Evolutionary conservation across 2,329 filamentous ascomycete genomes (phyloP).

Genomic region (Fusarium sp.): DNA sequence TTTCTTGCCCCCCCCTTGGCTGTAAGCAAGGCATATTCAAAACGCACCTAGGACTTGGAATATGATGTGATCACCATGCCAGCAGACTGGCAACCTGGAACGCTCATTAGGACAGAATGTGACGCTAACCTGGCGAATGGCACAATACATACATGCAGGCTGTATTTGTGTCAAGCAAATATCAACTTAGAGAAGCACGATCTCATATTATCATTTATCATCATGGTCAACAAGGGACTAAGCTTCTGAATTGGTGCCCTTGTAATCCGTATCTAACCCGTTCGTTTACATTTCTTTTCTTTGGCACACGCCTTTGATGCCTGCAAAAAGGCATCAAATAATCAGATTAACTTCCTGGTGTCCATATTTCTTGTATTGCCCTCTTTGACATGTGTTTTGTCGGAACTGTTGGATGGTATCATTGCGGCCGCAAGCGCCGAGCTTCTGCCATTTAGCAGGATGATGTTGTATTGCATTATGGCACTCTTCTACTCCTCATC

Average conservation of each 20-base stretch:
- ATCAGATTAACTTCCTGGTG: constrained; percentile 18
- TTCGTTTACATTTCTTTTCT: constrained; percentile 14
- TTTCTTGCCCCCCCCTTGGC: background rate
- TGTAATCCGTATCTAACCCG: constrained; percentile 5
- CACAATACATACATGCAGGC: background rate
- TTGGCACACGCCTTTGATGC: background rate
- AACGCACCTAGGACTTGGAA: background rate
- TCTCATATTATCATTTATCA: constrained; percentile 32
- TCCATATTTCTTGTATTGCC: constrained; percentile 26
- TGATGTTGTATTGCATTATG: constrained; percentile 20
- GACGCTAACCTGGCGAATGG: background rate
- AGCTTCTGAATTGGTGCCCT: background rate
- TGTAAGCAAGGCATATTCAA: background rate
- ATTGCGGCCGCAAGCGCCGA: constrained; percentile 24
- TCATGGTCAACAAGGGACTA: constrained; percentile 10
- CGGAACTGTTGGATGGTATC: constrained; percentile 23
- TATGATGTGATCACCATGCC: background rate
- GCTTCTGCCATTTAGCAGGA: constrained; percentile 25
- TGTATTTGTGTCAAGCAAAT: background rate
- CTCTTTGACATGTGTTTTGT: constrained; percentile 2
- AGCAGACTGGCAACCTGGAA: background rate
- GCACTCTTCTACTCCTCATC: constrained; percentile 48
- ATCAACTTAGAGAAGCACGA: background rate
- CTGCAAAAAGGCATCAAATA: constrained; percentile 1
- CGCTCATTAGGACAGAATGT: background rate